Percentiles rank a stretch among this genome's conserved stretches.
phyloP scores from a whole-genome alignment of 805 yeast genomes.

The Ogataea trehalophila region DNA sequence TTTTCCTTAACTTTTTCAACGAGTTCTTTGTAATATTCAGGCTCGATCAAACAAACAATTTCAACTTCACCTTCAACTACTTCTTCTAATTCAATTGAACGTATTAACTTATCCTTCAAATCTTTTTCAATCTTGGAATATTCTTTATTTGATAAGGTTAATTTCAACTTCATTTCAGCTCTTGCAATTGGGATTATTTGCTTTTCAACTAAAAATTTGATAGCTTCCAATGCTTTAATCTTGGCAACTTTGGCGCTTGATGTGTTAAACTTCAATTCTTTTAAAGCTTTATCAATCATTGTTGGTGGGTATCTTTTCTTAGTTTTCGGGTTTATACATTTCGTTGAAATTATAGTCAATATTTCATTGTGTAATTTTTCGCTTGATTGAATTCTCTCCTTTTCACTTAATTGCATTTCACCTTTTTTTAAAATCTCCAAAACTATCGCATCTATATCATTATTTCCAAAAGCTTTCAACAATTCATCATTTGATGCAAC shows the following conservation, averaged over 20 bases:
- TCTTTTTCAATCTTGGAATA: constrained; percentile 35
- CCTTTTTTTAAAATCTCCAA: constrained; percentile 84
- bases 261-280: constrained; percentile 73
- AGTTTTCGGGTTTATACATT: constrained; percentile 86
- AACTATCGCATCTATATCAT: constrained; percentile 70
- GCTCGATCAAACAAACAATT: constrained; percentile 71
- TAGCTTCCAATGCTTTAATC: constrained; percentile 87
- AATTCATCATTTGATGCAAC: constrained; percentile 88
- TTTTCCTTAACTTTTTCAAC: constrained; percentile 57
- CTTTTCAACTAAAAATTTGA: constrained; percentile 64
- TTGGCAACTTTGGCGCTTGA: constrained; percentile 59
- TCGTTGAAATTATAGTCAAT: constrained; percentile 75
- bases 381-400: constrained; percentile 80
- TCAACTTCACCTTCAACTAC: constrained; percentile 15
- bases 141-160: constrained; percentile 52
- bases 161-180: constrained; percentile 84
- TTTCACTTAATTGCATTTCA: constrained; percentile 90
- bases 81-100: constrained; percentile 28
- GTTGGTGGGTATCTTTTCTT: constrained; percentile 92
- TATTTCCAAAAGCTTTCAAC: constrained; percentile 64
- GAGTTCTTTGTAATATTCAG: constrained; percentile 70
- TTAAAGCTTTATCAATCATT: constrained; percentile 83
- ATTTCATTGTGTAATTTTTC: constrained; percentile 55
- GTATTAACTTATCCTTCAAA: constrained; percentile 29
- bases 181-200: constrained; percentile 92